phyloP scores from a whole-genome alignment of 1,139 yeast species.

The Protomyces gravidus region DNA sequence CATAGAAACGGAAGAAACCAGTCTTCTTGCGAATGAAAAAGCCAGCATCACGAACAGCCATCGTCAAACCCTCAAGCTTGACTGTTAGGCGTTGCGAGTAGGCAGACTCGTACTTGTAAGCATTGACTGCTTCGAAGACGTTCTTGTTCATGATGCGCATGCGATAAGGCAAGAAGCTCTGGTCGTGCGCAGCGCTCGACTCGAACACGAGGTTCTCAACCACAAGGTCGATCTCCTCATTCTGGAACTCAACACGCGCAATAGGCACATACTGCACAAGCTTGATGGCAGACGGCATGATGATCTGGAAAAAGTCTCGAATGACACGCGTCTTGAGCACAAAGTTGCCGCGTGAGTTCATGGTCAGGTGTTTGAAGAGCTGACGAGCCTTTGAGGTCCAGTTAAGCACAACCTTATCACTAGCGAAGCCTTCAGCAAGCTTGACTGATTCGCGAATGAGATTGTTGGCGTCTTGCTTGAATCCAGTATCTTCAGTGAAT shows the following conservation, averaged over 20 bases:
- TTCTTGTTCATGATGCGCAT: constrained; percentile 23
- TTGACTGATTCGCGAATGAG: constrained; percentile 14
- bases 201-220: constrained; percentile 28
- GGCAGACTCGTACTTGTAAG: constrained; percentile 23
- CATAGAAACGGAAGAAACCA: constrained; percentile 26
- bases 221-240: constrained; percentile 21
- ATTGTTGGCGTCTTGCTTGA: constrained; percentile 21
- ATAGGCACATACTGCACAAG: constrained; percentile 27
- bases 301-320: constrained; percentile 26
- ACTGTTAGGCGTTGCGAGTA: constrained; percentile 16
- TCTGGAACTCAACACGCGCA: constrained; percentile 26
- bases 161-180: constrained; percentile 26
- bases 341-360: constrained; percentile 18
- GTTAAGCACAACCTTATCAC: constrained; percentile 9
- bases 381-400: constrained; percentile 4
- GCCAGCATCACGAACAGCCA: constrained; percentile 26
- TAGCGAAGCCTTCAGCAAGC: constrained; percentile 19
- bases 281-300: constrained; percentile 20
- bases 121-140: constrained; percentile 21
- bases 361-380: constrained; percentile 11
- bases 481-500: constrained; percentile 16
- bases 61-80: constrained; percentile 14
- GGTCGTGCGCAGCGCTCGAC: constrained; percentile 18
- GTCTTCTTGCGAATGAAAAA: constrained; percentile 28
- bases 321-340: constrained; percentile 28